Conservation (phyloP, 2,329 filamentous ascomycete species). For the Diaporthe eres region DNA sequence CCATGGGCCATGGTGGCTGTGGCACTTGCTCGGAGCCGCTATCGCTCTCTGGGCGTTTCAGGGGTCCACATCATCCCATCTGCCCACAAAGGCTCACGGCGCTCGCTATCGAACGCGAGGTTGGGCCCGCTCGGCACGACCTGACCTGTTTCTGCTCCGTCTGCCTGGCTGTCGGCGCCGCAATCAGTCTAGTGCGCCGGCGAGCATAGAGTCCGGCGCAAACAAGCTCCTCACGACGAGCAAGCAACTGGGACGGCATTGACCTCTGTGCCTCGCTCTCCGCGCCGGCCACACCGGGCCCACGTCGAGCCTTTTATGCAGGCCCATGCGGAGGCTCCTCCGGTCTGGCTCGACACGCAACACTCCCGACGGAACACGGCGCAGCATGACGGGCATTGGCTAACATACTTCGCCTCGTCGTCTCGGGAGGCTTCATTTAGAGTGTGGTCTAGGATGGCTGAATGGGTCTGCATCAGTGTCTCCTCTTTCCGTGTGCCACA, state of each 20-base stretch:
- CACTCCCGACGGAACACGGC: constrained; percentile 9
- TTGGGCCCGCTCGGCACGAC: constrained; percentile 1
- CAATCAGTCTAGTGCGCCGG: constrained; percentile 12
- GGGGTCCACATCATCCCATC: constrained; percentile 18
- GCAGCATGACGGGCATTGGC: constrained; percentile 22
- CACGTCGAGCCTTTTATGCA: constrained; percentile 27
- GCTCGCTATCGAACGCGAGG: neutral
- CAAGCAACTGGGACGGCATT: constrained; percentile 25
- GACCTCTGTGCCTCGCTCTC: neutral
- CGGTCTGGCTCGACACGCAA: constrained; percentile 15
- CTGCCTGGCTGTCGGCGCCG: neutral
- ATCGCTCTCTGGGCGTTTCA: constrained; percentile 15
- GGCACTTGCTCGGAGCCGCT: constrained; percentile 5
- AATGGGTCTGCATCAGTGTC: constrained; percentile 9
- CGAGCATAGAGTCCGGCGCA: constrained; percentile 30
- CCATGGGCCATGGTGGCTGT: neutral
- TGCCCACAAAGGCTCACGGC: neutral
- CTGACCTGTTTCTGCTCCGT: neutral
- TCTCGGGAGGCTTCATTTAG: constrained; percentile 22
- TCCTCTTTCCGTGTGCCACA: constrained; percentile 8
- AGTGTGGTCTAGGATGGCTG: constrained; percentile 7
- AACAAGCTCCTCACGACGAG: constrained; percentile 9
- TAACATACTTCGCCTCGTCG: constrained; percentile 34
- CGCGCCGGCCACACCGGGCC: constrained; percentile 6
- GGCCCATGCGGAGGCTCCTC: constrained; percentile 8